Percentiles rank a stretch among this genome's conserved stretches.
Conservation (phyloP, 2,329 filamentous ascomycete genomes). For the Penicillium polonicum region DNA sequence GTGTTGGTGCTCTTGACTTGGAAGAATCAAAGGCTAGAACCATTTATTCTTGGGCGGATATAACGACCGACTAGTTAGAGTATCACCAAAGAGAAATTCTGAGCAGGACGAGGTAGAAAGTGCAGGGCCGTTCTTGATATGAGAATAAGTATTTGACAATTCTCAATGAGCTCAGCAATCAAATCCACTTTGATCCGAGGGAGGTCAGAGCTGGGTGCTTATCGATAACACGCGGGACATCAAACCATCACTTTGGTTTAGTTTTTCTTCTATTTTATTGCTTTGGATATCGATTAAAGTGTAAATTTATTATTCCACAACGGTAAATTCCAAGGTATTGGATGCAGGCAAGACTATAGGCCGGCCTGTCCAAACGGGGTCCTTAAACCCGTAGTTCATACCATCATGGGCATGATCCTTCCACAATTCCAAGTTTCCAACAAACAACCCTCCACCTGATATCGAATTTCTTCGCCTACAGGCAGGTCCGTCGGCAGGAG, state of each 20-base stretch:
- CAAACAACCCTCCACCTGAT: no score
- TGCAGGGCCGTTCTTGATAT: not conserved
- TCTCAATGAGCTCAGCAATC: not conserved
- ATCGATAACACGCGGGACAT: not conserved
- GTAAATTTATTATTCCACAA: no score
- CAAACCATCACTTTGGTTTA: not conserved
- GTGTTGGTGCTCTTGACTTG: slow-evolving; percentile 13
- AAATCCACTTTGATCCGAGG: not conserved
- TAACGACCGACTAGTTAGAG: no score
- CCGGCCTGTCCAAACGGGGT: no score
- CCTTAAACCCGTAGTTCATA: no score
- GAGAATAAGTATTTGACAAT: not conserved
- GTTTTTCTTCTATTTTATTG: not conserved
- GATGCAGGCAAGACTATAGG: no score
- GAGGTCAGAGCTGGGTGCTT: slow-evolving; percentile 1
- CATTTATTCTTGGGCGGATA: not conserved
- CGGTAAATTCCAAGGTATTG: no score
- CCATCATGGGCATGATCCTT: no score
- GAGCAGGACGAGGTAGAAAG: no score
- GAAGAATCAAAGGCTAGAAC: not conserved
- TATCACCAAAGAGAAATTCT: not conserved
- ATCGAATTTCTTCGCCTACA: no score
- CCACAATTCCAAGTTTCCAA: no score
- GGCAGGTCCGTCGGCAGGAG: no score
- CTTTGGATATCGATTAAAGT: not conserved